Percentiles rank a stretch among this genome's conserved stretches.
Evolutionary conservation across 2,329 filamentous ascomycete genomes (phyloP).

Genomic region (Lasiodiplodia gonubiensis): DNA sequence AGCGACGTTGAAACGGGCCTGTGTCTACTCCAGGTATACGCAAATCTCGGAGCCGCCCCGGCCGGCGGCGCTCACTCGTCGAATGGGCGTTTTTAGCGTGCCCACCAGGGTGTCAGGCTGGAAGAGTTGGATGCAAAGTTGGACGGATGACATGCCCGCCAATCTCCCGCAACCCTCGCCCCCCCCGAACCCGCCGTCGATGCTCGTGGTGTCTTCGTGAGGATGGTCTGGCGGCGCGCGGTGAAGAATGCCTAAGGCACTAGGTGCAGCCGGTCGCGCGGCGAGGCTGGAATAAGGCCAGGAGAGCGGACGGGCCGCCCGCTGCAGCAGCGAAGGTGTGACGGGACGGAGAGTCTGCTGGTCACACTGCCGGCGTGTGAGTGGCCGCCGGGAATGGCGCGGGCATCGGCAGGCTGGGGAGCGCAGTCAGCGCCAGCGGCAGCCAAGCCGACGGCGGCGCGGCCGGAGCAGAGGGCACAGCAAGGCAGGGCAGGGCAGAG

Average conservation of each 20-base stretch:
- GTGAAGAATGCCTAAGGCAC: slow-evolving; percentile 24
- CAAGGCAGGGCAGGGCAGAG: not conserved
- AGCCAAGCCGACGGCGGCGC: not conserved
- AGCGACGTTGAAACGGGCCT: slow-evolving; percentile 22
- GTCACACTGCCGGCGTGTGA: slow-evolving; percentile 20
- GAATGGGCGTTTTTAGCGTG: slow-evolving; percentile 23
- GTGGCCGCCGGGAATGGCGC: slow-evolving; percentile 17
- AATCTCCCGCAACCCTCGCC: slow-evolving; percentile 7
- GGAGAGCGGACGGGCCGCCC: slow-evolving; percentile 18
- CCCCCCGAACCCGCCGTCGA: not conserved
- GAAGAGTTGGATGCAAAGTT: slow-evolving; percentile 12
- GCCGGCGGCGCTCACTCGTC: slow-evolving; percentile 14
- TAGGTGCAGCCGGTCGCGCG: slow-evolving; percentile 1
- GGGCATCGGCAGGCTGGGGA: slow-evolving; percentile 3
- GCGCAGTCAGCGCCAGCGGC: slow-evolving; percentile 6
- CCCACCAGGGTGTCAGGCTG: slow-evolving; percentile 16
- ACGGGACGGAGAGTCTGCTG: slow-evolving; percentile 14
- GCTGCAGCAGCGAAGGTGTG: slow-evolving; percentile 19
- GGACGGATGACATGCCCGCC: slow-evolving; percentile 22
- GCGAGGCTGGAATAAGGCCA: slow-evolving; percentile 21
- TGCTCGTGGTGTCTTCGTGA: not conserved
- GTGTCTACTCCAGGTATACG: slow-evolving; percentile 12
- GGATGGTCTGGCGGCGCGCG: slow-evolving; percentile 1
- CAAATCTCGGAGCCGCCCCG: slow-evolving; percentile 12
- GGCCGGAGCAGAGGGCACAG: not conserved